phyloP scores from a whole-genome alignment of 495 filamentous ascomycete genomes.

The Venustampulla echinocandica region DNA sequence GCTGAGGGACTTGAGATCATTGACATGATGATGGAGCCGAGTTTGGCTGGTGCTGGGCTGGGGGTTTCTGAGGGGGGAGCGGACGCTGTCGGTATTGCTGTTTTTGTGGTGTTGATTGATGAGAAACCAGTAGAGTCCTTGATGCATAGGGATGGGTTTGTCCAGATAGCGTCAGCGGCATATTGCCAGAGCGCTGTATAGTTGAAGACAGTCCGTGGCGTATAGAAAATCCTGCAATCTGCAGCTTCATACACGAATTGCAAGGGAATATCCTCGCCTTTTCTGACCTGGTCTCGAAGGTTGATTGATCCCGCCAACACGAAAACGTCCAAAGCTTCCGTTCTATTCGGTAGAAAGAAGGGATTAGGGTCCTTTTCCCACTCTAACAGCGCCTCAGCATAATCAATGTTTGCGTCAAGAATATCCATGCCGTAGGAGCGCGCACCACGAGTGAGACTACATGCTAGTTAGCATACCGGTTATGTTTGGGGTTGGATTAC shows the following conservation, averaged over 20 bases:
- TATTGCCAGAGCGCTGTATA: slow-evolving; percentile 36
- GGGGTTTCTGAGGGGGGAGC: not conserved
- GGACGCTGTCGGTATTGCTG: not conserved
- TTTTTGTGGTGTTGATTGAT: not conserved
- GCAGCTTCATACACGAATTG: slow-evolving; percentile 47
- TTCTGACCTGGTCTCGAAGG: slow-evolving; percentile 32
- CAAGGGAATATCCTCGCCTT: slow-evolving; percentile 28
- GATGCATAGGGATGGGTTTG: slow-evolving; percentile 2
- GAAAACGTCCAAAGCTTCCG: slow-evolving; percentile 26
- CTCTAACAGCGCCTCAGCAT: slow-evolving; percentile 19
- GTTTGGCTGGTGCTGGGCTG: not conserved
- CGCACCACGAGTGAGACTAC: slow-evolving; percentile 28
- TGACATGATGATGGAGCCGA: not conserved
- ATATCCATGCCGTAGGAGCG: slow-evolving; percentile 7
- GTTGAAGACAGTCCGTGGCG: slow-evolving; percentile 32
- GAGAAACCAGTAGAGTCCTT: not conserved
- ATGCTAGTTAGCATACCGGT: too few relatives aligned
- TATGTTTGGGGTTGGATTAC: not conserved
- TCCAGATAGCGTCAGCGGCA: slow-evolving; percentile 25
- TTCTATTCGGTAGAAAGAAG: slow-evolving; percentile 21
- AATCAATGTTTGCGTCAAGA: slow-evolving; percentile 28
- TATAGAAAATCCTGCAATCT: slow-evolving; percentile 47
- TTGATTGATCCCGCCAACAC: slow-evolving; percentile 29
- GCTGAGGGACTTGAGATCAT: too few relatives aligned
- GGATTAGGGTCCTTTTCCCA: slow-evolving; percentile 14